phyloP scores from a whole-genome alignment of 2,329 filamentous ascomycete genomes.

The Ascochyta pisi region DNA sequence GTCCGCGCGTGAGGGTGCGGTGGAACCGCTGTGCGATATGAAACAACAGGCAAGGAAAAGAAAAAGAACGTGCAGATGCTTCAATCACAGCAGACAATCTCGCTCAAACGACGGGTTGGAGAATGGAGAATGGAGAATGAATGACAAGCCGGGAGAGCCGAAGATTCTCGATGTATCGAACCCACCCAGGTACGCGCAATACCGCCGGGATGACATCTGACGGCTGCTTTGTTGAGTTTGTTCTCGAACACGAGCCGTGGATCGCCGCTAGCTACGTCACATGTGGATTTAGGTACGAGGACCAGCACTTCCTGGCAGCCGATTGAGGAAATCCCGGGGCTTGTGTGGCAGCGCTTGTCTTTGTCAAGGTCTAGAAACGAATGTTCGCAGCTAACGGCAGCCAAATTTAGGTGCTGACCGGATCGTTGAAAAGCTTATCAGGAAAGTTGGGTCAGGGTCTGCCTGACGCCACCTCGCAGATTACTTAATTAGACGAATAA shows the following conservation, averaged over 20 bases:
- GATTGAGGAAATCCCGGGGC: constrained; percentile 2
- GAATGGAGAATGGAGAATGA: background rate
- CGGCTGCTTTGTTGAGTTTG: constrained; percentile 19
- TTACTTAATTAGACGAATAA: background rate
- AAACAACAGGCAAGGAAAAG: constrained; percentile 11
- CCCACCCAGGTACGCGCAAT: constrained; percentile 16
- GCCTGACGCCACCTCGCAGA: background rate
- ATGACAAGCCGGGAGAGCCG: constrained; percentile 2
- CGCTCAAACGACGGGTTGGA: background rate
- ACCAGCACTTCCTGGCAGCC: constrained; percentile 6
- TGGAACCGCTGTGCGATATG: constrained; percentile 6
- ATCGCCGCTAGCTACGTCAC: constrained; percentile 25
- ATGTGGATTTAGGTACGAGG: constrained; percentile 6
- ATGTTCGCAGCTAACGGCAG: constrained; percentile 11
- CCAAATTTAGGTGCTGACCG: constrained; percentile 19
- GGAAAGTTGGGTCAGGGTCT: constrained; percentile 13
- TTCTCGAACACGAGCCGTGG: constrained; percentile 16
- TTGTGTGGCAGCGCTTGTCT: constrained; percentile 9
- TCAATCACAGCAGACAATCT: background rate
- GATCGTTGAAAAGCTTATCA: constrained; percentile 13
- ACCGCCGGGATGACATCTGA: constrained; percentile 17
- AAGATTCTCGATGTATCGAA: constrained; percentile 4
- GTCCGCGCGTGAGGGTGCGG: constrained; percentile 13
- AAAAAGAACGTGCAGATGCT: background rate
- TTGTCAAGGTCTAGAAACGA: constrained; percentile 1